Percentiles rank a stretch among this genome's conserved stretches.
Evolutionary conservation across 805 yeast species (phyloP).

Genomic region (Schwanniomyces sp.): DNA sequence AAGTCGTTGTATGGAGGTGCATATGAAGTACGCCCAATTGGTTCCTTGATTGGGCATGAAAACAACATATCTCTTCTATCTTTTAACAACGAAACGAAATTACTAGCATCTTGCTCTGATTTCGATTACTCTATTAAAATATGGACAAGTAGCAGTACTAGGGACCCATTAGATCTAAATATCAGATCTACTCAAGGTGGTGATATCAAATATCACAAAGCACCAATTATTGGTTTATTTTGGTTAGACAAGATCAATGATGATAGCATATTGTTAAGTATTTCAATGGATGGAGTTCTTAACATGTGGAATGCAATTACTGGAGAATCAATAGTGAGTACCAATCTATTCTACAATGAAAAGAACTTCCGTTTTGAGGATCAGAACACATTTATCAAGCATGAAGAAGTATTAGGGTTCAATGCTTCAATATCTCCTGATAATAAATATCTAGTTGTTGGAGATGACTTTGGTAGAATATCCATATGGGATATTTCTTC

Average conservation of each 20-base stretch:
- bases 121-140: slow-evolving; percentile 64
- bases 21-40: slow-evolving; percentile 23
- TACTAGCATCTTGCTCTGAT: slow-evolving; percentile 75
- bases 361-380: slow-evolving; percentile 19
- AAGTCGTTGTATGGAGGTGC: slow-evolving; percentile 8
- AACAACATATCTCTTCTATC: slow-evolving; percentile 54
- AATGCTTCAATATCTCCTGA: slow-evolving; percentile 54
- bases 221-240: slow-evolving; percentile 53
- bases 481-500: slow-evolving; percentile 46
- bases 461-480: slow-evolving; percentile 63
- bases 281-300: slow-evolving; percentile 70
- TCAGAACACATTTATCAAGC: slow-evolving; percentile 4
- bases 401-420: slow-evolving; percentile 56
- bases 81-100: slow-evolving; percentile 51
- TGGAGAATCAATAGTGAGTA: slow-evolving; percentile 38
- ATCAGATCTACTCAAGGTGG: slow-evolving; percentile 10
- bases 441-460: slow-evolving; percentile 53
- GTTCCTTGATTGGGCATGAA: slow-evolving; percentile 58
- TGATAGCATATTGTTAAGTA: slow-evolving; percentile 36
- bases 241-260: slow-evolving; percentile 49
- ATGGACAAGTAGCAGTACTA: slow-evolving; percentile 69
- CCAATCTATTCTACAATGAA: slow-evolving; percentile 26
- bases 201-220: slow-evolving; percentile 41
- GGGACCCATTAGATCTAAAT: slow-evolving; percentile 43
- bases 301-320: slow-evolving; percentile 62